Evolutionary conservation across 202 grass and related monocot genomes (phyloP).

Genomic region (Digitaria exilis): DNA sequence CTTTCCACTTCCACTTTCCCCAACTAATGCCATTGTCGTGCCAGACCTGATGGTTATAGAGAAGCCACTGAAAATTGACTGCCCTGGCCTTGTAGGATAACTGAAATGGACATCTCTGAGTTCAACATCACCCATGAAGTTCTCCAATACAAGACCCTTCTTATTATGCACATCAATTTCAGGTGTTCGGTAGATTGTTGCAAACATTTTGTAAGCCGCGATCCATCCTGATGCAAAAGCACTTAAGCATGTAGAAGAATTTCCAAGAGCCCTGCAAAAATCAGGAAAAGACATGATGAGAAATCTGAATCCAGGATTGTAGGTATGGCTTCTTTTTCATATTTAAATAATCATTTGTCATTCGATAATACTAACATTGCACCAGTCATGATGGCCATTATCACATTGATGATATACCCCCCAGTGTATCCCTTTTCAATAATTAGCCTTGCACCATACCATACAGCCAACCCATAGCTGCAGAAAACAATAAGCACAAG

Average conservation of each 20-base stretch:
- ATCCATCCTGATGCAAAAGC: slow-evolving; percentile 70
- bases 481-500: slow-evolving; percentile 62
- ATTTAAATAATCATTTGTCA: background rate
- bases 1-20: slow-evolving; percentile 85
- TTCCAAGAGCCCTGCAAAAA: slow-evolving; percentile 64
- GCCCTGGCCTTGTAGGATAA: slow-evolving; percentile 73
- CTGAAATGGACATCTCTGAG: slow-evolving; percentile 68
- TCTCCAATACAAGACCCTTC: slow-evolving; percentile 53
- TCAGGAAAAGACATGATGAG: background rate
- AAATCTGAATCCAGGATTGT: background rate
- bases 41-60: slow-evolving; percentile 67
- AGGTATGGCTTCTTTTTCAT: background rate
- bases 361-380: slow-evolving; percentile 60
- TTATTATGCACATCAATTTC: slow-evolving; percentile 53
- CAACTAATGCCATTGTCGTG: slow-evolving; percentile 82
- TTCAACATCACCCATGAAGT: slow-evolving; percentile 65
- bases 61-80: slow-evolving; percentile 73
- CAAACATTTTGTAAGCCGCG: slow-evolving; percentile 81
- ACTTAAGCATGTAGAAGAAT: slow-evolving; percentile 72
- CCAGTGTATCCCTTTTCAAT: slow-evolving; percentile 66
- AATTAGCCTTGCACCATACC: slow-evolving; percentile 75
- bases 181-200: slow-evolving; percentile 64
- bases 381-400: slow-evolving; percentile 70
- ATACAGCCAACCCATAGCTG: slow-evolving; percentile 62
- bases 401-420: slow-evolving; percentile 69